phyloP scores from a whole-genome alignment of 306 rosid species.

The Gillenia trifoliata region DNA sequence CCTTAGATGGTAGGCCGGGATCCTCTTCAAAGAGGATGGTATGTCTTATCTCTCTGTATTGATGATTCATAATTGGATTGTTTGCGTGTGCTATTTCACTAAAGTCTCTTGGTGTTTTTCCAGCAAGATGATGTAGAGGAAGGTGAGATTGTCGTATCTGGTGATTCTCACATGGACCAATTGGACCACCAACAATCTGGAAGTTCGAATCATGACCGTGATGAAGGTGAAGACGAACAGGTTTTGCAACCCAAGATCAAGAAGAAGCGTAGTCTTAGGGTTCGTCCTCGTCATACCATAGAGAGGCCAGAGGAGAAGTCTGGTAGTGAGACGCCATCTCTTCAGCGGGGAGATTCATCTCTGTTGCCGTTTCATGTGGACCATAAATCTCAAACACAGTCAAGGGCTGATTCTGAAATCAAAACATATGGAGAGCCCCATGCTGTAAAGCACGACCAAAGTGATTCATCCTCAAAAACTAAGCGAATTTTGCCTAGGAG shows the following conservation, averaged over 20 bases:
- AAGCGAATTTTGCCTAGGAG: slow-evolving; percentile 64
- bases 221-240: slow-evolving; percentile 91
- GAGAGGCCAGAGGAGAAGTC: slow-evolving; percentile 79
- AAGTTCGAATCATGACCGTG: slow-evolving; percentile 93
- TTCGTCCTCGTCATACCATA: slow-evolving; percentile 68
- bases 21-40: slow-evolving; percentile 75
- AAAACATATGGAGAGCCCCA: slow-evolving; percentile 54
- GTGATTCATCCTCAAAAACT: slow-evolving; percentile 52
- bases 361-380: slow-evolving; percentile 49
- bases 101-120: slow-evolving; percentile 29
- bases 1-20: slow-evolving; percentile 77
- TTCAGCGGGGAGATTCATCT: slow-evolving; percentile 66
- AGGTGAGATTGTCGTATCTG: slow-evolving; percentile 92
- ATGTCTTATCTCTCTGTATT: slow-evolving; percentile 27
- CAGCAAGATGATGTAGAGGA: slow-evolving; percentile 92
- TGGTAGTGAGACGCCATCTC: slow-evolving; percentile 53
- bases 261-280: slow-evolving; percentile 85
- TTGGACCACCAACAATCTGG: slow-evolving; percentile 90
- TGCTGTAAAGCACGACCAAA: slow-evolving; percentile 58
- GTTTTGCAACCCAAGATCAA: slow-evolving; percentile 90
- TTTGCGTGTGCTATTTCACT: slow-evolving; percentile 29
- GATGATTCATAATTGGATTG: slow-evolving; percentile 14
- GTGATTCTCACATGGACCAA: slow-evolving; percentile 86
- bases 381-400: slow-evolving; percentile 47
- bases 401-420: slow-evolving; percentile 45